Evolutionary conservation across 1,139 yeast genomes (phyloP), one percentile per base, ranked within the genome.

Genomic region (Yamadazyma sp.): DNA sequence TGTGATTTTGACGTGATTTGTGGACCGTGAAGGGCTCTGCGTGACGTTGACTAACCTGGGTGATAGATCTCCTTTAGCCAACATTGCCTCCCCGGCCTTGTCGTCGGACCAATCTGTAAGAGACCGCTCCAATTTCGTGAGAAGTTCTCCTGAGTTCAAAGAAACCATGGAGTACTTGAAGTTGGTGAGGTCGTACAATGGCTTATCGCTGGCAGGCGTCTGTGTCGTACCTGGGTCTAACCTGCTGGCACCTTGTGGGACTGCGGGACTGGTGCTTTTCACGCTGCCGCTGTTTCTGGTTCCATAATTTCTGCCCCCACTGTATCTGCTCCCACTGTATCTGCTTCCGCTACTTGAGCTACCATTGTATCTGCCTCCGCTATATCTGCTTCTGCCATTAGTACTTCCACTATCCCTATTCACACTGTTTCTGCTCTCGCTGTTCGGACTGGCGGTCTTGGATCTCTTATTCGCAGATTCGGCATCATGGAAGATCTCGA

Each of bases 131-230:
- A 69, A 50, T 32, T 55, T 62, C 31, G 45, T 51, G 33, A 69
- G 56, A 18, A 69, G 51, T 46, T 69, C 75, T 3, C 71, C 73
- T 4, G 71, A 64, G 33, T 39, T 47, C 17, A 43, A 34, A 4
- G 53, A 48, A 17, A 30, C 38, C 32, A 24, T 34, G 4, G 47
- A 41, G 35, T 37, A 24, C 28, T 38, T 31, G 17, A 17, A 32
- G 31, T 23, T 38, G 31, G 23, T 26, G 17, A 27, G 31, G 11
- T 39, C 29, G 14, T 36, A 24, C 14, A 46, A 28, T 4, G 43
- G 36, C 34, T 37, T 39, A 33, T 42, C 50, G 29, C 38, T 35
- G 23, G 16, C 16, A 11, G 38, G 8, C 9, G 36, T 30, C 24
- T 39, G 37, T 18, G 28, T 28, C 11, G 33, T 18, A 4, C 17